These are phyloP conservation scores for Rhytidiadelphus loreus DNA, from an alignment of 225 moss, liverwort and hornwort genomes.

Conservation along the genomic window DNA sequence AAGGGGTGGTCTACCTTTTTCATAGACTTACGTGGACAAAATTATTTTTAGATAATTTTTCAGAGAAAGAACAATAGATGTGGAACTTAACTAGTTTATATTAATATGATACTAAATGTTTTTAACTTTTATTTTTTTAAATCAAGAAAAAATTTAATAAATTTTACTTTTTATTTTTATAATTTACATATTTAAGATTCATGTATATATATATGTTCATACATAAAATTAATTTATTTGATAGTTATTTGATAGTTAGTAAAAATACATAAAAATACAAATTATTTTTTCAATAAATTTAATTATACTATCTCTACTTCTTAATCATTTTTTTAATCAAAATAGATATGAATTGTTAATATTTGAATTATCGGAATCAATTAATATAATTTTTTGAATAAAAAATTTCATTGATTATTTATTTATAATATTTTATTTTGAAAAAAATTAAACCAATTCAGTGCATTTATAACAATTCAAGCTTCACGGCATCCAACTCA, in stretches of 20 bases:
- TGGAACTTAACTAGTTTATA: background rate
- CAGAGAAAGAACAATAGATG: no score
- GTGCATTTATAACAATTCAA: background rate
- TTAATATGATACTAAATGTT: background rate
- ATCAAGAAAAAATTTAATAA: background rate
- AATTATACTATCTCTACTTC: background rate
- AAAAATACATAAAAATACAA: background rate
- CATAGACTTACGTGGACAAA: no score
- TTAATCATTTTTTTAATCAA: background rate
- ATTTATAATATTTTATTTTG: background rate
- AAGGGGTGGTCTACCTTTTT: no score
- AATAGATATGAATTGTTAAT: background rate
- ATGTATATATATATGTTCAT: background rate
- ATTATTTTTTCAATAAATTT: background rate
- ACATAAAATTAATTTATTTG: rapidly evolving
- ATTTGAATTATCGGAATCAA: background rate
- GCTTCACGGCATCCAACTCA: background rate
- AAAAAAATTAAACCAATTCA: background rate
- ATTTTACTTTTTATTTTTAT: background rate
- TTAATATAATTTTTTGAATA: background rate
- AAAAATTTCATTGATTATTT: background rate
- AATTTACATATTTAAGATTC: no score
- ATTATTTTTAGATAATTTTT: no score
- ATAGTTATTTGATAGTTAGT: background rate
- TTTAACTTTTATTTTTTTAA: background rate